Base-by-base conservation (phyloP, 768 basidiomycete genomes). In the Exidia glandulosa region DNA sequence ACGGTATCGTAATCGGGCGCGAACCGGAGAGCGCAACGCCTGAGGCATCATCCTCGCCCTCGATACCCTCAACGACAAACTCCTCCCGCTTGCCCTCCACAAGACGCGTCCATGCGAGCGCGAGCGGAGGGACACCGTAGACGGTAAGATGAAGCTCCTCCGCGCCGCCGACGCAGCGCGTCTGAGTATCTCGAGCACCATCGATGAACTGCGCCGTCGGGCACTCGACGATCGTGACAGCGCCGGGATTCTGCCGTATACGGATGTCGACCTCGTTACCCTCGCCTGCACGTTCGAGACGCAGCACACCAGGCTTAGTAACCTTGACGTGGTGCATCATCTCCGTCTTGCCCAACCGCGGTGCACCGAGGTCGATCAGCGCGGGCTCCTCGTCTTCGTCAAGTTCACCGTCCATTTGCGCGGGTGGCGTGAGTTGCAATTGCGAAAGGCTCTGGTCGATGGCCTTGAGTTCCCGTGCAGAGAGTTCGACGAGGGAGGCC, bases 41-140 rank as follows among this genome's bases (percentile, higher is more conserved):
- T 25, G 23, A 16, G 30, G 30, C 36, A 29, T 56, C n/a, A 50
- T 77, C 76, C 27, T 78, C 77, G 37, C 79, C 81, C 69, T 90
- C 87, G 56, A 94, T 90, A 9, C 92, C 91, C 66, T 94, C 91
- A 2, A 93, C 89, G 41, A 87, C 73, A 63, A 88, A 88, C 50
- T 80, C 76, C 66, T 94, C 89, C 59, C 78, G 76, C 62, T 78
- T 76, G 12, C 83, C 84, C 59, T 84, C 85, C 47, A 85, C 74
- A 27, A 85, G 82, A 62, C 84, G 83, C 65, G 82, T 78, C 90
- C 90, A 92, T 47, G 82, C 80, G 47, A 93, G 75, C 65, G 83
- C 56, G 55, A 69, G 58, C 12, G 88, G 88, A 23, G 89, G 87
- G 9, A 89, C 82, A 7, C 89, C 90, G 60, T 74, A 75, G 30